These are phyloP conservation scores for Suillus weaverae DNA, from an alignment of 768 basidiomycete genomes.

Conservation along the genomic window DNA sequence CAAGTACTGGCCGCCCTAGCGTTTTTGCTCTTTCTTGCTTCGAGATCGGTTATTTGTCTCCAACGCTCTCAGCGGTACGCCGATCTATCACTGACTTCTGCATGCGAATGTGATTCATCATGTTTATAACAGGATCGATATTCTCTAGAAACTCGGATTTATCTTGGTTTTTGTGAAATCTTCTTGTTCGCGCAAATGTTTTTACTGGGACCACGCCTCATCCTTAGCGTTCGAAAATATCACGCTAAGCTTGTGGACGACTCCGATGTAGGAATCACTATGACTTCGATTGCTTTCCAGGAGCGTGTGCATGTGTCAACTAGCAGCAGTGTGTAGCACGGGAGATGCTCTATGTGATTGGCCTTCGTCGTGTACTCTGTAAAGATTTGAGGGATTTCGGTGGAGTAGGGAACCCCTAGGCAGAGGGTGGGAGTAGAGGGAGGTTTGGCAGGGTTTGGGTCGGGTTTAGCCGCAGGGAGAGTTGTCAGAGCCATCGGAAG, in stretches of 20 bases:
- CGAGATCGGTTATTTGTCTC: background rate
- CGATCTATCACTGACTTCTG: background rate
- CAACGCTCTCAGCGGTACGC: background rate
- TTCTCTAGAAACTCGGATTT: background rate
- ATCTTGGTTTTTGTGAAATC: background rate
- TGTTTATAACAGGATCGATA: background rate
- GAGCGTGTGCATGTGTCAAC: background rate
- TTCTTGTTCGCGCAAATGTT: background rate
- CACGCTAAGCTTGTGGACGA: background rate
- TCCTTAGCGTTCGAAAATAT: background rate
- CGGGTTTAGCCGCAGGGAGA: too few relatives aligned
- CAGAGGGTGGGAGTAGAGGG: too few relatives aligned
- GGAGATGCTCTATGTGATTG: too few relatives aligned
- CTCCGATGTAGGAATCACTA: background rate
- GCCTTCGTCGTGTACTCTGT: too few relatives aligned
- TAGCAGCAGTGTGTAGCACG: background rate
- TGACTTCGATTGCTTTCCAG: background rate
- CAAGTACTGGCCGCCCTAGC: background rate
- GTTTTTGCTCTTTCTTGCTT: background rate
- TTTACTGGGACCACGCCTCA: background rate
- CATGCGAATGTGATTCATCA: background rate
- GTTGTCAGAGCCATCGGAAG: too few relatives aligned
- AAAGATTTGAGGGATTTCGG: too few relatives aligned
- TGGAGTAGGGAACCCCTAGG: too few relatives aligned
- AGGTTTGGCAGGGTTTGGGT: too few relatives aligned